phyloP scores from a whole-genome alignment of 148 eudicot species.

The Simmondsia chinensis region DNA sequence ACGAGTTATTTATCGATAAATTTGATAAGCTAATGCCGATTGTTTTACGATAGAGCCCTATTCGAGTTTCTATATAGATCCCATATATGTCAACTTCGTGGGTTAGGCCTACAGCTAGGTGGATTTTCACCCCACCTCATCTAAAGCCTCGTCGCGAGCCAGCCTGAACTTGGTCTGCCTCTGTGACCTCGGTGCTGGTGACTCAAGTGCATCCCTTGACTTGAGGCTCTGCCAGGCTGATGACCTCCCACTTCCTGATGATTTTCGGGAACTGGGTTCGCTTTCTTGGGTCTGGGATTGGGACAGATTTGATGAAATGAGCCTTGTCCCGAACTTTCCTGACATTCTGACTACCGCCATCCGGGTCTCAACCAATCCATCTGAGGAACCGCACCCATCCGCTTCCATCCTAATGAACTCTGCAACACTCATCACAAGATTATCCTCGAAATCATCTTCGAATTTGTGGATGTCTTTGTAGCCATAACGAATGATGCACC shows the following conservation, averaged over 20 bases:
- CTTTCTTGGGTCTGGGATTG: slow-evolving; percentile 3
- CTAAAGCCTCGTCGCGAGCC: slow-evolving; percentile 12
- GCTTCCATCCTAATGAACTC: slow-evolving; percentile 44
- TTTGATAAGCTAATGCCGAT: too few species aligned
- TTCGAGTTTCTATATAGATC: too few species aligned
- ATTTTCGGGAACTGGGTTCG: background rate
- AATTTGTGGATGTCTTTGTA: slow-evolving; percentile 33
- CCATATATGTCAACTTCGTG: too few species aligned
- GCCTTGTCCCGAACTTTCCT: slow-evolving; percentile 34
- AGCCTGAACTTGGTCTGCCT: slow-evolving; percentile 20
- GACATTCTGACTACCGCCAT: slow-evolving; percentile 42
- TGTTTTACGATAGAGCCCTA: too few species aligned
- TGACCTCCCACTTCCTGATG: slow-evolving; percentile 14
- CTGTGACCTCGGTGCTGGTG: slow-evolving; percentile 13
- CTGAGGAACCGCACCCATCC: slow-evolving; percentile 12
- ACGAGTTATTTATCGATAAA: too few species aligned
- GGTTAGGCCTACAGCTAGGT: too few species aligned
- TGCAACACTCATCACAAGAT: slow-evolving; percentile 31
- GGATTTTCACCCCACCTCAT: too few species aligned
- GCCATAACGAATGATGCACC: slow-evolving; percentile 42
- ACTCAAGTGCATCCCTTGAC: slow-evolving; percentile 15
- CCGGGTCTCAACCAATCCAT: slow-evolving; percentile 19
- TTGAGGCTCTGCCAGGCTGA: slow-evolving; percentile 16
- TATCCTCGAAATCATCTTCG: slow-evolving; percentile 33
- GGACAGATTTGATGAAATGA: slow-evolving; percentile 11